A percentile compares a stretch with the other conserved stretches of the same genome.
phyloP scores from a whole-genome alignment of 805 yeast genomes.

The Starmerella vitae region DNA sequence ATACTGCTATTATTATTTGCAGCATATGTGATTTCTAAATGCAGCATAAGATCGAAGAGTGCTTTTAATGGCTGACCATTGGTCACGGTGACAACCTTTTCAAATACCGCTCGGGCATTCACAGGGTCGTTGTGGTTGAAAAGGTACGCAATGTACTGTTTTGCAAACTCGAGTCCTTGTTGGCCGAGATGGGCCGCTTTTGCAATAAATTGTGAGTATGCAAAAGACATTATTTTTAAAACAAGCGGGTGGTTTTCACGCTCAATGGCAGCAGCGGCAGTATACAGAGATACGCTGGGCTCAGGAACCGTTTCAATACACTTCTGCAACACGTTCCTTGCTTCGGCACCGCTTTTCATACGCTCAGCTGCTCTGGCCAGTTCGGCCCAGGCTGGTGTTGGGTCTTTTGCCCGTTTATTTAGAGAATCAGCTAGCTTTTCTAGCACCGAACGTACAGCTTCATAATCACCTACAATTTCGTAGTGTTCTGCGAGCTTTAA shows the following conservation, averaged over 20 bases:
- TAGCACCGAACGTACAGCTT: constrained; percentile 39
- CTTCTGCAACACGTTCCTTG: constrained; percentile 55
- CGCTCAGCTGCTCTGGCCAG: constrained; percentile 64
- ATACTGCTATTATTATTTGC: constrained; percentile 41
- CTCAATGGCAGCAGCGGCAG: constrained; percentile 74
- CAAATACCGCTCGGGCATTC: constrained; percentile 69
- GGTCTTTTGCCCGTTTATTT: constrained; percentile 19
- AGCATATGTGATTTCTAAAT: constrained; percentile 47
- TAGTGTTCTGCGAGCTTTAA: constrained; percentile 55
- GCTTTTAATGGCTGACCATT: constrained; percentile 21
- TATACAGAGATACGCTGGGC: constrained; percentile 57
- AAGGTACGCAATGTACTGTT: constrained; percentile 59
- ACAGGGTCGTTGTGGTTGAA: constrained; percentile 55
- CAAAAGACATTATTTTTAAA: constrained; percentile 62
- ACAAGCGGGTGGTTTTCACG: constrained; percentile 48
- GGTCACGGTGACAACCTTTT: constrained; percentile 43
- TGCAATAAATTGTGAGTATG: constrained; percentile 45
- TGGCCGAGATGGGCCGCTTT: constrained; percentile 25
- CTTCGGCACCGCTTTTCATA: constrained; percentile 48
- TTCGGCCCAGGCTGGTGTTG: constrained; percentile 55
- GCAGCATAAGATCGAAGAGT: constrained; percentile 46
- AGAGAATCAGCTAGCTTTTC: constrained; percentile 39
- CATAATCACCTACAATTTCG: constrained; percentile 44
- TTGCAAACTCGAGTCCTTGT: constrained; percentile 36
- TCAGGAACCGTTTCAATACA: constrained; percentile 39